A percentile compares a stretch with the other conserved stretches of the same genome.
These are phyloP conservation scores for Thyridium curvatum DNA, from an alignment of 2,329 filamentous ascomycete species.

Conservation along the genomic window DNA sequence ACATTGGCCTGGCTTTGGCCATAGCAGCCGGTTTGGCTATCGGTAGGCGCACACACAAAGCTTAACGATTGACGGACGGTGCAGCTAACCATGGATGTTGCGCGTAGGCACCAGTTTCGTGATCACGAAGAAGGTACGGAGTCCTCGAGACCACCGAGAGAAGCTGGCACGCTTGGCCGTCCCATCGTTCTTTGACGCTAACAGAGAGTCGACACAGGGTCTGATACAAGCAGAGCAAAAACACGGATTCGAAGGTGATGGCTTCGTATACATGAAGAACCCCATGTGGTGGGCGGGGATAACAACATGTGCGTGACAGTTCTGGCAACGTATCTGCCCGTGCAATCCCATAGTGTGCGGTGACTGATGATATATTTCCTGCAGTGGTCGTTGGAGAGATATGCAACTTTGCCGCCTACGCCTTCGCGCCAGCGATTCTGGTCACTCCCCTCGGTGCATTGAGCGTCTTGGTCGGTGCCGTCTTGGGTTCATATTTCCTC, in stretches of 20 bases:
- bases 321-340: background rate
- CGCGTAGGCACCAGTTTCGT: conserved; percentile 84
- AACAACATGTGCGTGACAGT: conserved; percentile 62
- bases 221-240: conserved; percentile 82
- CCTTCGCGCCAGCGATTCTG: conserved; percentile 96
- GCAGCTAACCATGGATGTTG: background rate
- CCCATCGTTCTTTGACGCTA: too few species aligned
- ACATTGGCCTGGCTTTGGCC: conserved; percentile 70
- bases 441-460: conserved; percentile 92
- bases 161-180: too few species aligned
- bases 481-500: conserved; percentile 91
- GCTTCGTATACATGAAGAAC: conserved; percentile 87
- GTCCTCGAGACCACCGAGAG: background rate
- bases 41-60: conserved; percentile 41
- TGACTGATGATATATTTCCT: conserved; percentile 7
- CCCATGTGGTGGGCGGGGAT: conserved; percentile 98
- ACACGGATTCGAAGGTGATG: conserved; percentile 95
- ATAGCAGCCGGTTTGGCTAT: conserved; percentile 71
- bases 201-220: conserved; percentile 13
- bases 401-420: conserved; percentile 97
- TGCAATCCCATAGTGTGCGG: background rate
- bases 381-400: conserved; percentile 87
- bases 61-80: too few species aligned
- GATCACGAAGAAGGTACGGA: conserved; percentile 89
- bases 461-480: conserved; percentile 89